Evolutionary conservation across 108 stramenopile species (phyloP).

Genomic region (Pinguiococcus pyrenoidosus): DNA sequence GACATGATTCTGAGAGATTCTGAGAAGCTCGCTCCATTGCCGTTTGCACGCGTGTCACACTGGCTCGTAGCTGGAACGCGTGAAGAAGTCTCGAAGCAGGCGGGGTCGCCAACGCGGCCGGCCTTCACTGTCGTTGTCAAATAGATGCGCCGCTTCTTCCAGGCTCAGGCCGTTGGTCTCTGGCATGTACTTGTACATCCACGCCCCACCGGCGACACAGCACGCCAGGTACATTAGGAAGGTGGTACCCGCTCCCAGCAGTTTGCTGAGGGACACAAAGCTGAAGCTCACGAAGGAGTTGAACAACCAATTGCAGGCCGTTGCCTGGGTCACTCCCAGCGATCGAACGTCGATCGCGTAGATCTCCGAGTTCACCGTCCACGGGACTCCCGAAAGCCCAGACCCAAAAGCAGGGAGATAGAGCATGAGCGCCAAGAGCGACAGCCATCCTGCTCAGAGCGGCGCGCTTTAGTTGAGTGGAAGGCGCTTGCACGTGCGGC

Average conservation of each 20-base stretch:
- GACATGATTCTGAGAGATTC: no score
- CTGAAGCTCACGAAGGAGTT: conserved; percentile 58
- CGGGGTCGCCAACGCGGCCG: no score
- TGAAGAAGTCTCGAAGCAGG: no score
- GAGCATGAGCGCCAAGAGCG: conserved; percentile 53
- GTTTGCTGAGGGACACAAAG: conserved; percentile 46
- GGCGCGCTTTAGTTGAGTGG: no score
- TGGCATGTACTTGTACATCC: conserved; percentile 48
- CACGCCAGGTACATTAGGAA: conserved; percentile 58
- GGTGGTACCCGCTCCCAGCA: neutral
- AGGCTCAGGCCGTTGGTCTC: conserved; percentile 66
- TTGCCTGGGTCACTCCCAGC: conserved; percentile 46
- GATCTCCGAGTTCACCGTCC: conserved; percentile 72
- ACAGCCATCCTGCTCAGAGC: no score
- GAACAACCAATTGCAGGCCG: conserved; percentile 59
- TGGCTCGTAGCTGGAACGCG: no score
- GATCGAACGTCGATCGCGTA: conserved; percentile 53
- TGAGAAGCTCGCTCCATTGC: no score
- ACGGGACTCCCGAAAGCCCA: conserved; percentile 65
- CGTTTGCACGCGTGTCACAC: no score
- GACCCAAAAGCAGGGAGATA: conserved; percentile 64
- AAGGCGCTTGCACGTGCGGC: no score
- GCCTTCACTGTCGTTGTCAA: conserved; percentile 21
- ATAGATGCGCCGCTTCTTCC: conserved; percentile 59
- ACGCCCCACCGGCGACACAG: conserved; percentile 41